Evolutionary conservation across 192 early-diverging fungal species (phyloP), one percentile per base, ranked within the genome.

Genomic region (Powellomyces hirtus): DNA sequence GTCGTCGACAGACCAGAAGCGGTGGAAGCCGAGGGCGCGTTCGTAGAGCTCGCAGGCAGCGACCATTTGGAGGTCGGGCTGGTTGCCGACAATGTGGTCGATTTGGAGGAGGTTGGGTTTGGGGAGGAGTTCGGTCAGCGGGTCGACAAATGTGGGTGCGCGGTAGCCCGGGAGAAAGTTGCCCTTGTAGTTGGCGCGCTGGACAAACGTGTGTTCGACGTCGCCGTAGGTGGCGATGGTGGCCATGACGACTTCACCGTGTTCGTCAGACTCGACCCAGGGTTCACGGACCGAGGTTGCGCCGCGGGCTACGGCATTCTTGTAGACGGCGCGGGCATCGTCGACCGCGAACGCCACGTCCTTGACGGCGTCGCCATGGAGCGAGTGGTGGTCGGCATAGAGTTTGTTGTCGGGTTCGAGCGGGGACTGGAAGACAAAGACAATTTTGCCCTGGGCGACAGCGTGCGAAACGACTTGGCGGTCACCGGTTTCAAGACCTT

Each of bases 1-100:
- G 82, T 98, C 96, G 77, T 98, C 96, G 44, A 98, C 92, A 42
- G 92, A 94, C 94, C 94, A 97, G 89, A 97, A 98, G 45, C 95
- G 88, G 81, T 95, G 95, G 87, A 97, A 98, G 62, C 91, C 93
- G n/a, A 98, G 86, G 60, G 87, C 80, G 58, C 88, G 80, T 80
- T 96, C 94, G 79, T 98, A 96, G 64, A 89, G 81, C 66, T 94
- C 88, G 76, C 89, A 91, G 61, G 91, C 87, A 63, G 84, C 70
- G 31, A 87, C 74, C 94, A 98, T 96, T 81, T 91, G 82, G 80
- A 87, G 77, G 70, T 95, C 93, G 63, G 94, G 94, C 74, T 97
- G 94, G 83, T 97, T 98, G 13, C 90, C 92, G 44, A 98, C 96
- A 60, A 92, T 90, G 82, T 98, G 96, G 75, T 97, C 96, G 71